Percentiles rank a stretch among this genome's conserved stretches.
Evolutionary conservation across 2,329 filamentous ascomycete species (phyloP).

Genomic region (Alternaria dauci): DNA sequence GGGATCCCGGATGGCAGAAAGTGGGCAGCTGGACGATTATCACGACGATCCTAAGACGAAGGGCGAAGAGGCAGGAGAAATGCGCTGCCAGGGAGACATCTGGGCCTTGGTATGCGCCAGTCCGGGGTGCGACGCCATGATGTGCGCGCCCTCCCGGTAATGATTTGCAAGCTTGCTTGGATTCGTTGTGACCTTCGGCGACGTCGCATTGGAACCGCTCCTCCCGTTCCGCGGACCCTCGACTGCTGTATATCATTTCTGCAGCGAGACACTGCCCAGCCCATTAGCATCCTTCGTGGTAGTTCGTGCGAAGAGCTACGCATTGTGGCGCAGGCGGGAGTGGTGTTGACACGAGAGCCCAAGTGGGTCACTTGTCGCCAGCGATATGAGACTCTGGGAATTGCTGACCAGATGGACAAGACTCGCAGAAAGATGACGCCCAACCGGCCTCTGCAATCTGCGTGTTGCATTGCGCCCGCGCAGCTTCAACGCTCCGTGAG

Average conservation of each 20-base stretch:
- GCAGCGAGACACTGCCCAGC: conserved; percentile 8
- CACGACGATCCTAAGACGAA: neutral
- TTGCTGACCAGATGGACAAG: neutral
- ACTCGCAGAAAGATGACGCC: neutral
- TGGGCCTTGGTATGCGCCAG: conserved; percentile 19
- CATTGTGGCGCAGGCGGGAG: conserved; percentile 6
- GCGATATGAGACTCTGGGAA: neutral
- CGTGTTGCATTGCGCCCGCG: conserved; percentile 1
- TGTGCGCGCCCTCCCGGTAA: conserved; percentile 26
- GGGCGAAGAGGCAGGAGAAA: neutral
- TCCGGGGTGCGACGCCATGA: conserved; percentile 13
- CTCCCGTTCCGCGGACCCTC: conserved; percentile 15
- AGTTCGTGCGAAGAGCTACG: conserved; percentile 2
- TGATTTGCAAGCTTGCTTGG: conserved; percentile 22
- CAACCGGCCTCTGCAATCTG: neutral
- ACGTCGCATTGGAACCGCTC: conserved; percentile 18
- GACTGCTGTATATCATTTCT: conserved; percentile 17
- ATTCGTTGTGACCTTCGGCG: conserved; percentile 24
- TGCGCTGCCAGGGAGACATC: neutral
- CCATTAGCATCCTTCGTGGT: conserved; percentile 5
- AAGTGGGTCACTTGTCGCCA: neutral
- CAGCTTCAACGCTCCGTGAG: conserved; percentile 9
- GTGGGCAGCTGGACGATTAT: neutral
- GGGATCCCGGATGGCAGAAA: neutral
- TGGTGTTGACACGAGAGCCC: neutral